Evolutionary conservation across 352 stramenopile genomes (phyloP).

Genomic region (Aphanomyces invadans): DNA sequence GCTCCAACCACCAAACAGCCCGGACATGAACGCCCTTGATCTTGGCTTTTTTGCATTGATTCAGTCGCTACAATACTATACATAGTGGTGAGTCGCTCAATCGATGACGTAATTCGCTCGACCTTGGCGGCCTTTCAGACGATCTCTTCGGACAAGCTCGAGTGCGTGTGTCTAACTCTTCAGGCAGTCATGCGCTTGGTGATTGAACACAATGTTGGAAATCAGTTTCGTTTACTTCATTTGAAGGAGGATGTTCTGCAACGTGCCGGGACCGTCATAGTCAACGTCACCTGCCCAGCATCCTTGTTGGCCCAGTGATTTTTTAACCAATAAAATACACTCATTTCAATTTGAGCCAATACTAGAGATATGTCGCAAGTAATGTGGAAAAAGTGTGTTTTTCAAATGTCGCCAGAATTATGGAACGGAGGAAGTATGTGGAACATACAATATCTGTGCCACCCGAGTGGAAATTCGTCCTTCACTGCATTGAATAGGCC

Average conservation of each 20-base stretch:
- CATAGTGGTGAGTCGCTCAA: not conserved
- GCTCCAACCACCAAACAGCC: constrained; percentile 29
- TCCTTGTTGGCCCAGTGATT: not conserved
- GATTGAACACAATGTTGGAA: constrained; percentile 4
- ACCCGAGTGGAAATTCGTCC: not conserved
- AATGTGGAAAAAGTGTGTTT: not conserved
- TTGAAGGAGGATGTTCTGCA: not conserved
- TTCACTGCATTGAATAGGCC: not conserved
- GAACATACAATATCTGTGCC: not conserved
- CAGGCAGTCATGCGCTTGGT: constrained; percentile 23
- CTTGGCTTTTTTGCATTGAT: constrained; percentile 30
- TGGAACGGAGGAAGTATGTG: not conserved
- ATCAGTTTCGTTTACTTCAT: constrained; percentile 16
- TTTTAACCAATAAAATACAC: not conserved
- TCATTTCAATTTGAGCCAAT: not conserved
- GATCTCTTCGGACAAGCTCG: constrained; percentile 4
- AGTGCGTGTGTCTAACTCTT: constrained; percentile 19
- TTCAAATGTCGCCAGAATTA: not conserved
- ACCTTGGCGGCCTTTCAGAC: not conserved
- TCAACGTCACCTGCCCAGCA: constrained; percentile 1
- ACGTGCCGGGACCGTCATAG: not conserved
- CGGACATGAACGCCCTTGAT: constrained; percentile 32
- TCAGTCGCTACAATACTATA: constrained; percentile 26
- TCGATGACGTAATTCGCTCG: constrained; percentile 4
- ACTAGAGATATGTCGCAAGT: not conserved